A percentile compares a stretch with the other conserved stretches of the same genome.
phyloP scores from a whole-genome alignment of 306 rosid genomes.

The Chamaecrista fasciculata region DNA sequence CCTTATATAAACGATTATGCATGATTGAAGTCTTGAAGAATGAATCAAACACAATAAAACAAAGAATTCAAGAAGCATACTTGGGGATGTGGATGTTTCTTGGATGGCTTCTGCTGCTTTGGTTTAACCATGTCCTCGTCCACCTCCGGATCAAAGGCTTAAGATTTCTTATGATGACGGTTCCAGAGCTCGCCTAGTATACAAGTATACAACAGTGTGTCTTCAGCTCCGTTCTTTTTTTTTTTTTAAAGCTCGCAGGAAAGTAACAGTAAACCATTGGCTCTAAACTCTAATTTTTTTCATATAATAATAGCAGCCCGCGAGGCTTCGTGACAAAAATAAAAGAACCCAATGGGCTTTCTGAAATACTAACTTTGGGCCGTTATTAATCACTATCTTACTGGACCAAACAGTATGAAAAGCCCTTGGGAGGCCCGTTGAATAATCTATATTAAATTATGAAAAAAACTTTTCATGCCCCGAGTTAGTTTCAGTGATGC shows the following conservation, averaged over 20 bases:
- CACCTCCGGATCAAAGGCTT: constrained; percentile 8
- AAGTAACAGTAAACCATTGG: too few relatives aligned
- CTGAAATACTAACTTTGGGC: background rate
- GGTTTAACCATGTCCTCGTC: constrained; percentile 41
- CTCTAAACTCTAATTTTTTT: too few relatives aligned
- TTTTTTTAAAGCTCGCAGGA: too few relatives aligned
- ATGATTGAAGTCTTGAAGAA: background rate
- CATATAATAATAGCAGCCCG: background rate
- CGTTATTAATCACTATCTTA: background rate
- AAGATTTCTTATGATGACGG: constrained; percentile 4
- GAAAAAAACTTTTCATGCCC: too few relatives aligned
- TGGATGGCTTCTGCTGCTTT: constrained; percentile 43
- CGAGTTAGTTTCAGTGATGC: too few relatives aligned
- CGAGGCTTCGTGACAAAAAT: background rate
- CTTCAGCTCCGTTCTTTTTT: background rate
- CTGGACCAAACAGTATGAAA: background rate
- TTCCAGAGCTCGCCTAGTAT: background rate
- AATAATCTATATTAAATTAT: background rate
- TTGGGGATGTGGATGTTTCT: constrained; percentile 35
- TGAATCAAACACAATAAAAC: background rate
- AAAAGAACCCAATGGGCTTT: background rate
- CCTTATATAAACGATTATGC: constrained; percentile 10
- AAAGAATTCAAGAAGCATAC: constrained; percentile 18
- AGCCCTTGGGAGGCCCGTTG: background rate
- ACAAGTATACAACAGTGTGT: too few relatives aligned